These are phyloP conservation scores for Rhizoclosmatium sp. DNA, from an alignment of 192 early-diverging fungal genomes.

Conservation along the genomic window DNA sequence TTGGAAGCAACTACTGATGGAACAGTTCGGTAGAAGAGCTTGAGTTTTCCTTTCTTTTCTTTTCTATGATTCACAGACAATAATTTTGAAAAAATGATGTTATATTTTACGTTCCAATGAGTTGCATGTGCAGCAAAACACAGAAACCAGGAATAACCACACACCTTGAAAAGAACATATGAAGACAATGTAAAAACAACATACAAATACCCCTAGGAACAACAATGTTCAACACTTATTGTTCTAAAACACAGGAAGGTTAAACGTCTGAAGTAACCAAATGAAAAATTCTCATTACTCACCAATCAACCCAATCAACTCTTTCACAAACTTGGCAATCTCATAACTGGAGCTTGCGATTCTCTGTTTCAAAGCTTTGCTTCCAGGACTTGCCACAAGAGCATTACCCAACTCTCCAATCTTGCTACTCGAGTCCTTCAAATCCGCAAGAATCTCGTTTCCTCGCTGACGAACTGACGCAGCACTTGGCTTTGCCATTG, in stretches of 20 bases:
- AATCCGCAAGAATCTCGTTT: slow-evolving; percentile 65
- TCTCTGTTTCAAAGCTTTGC: slow-evolving; percentile 79
- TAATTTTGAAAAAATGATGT: no score
- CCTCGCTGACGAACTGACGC: slow-evolving; percentile 54
- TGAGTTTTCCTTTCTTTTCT: no score
- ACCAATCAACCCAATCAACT: slow-evolving; percentile 77
- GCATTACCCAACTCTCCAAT: slow-evolving; percentile 66
- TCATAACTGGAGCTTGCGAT: slow-evolving; percentile 87
- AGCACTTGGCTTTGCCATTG: slow-evolving; percentile 52
- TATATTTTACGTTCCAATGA: no score
- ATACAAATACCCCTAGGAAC: no score
- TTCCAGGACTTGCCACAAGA: slow-evolving; percentile 54
- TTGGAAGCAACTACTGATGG: not conserved
- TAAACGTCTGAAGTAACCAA: no score
- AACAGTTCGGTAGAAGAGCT: not conserved
- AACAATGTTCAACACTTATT: no score
- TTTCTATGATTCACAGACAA: no score
- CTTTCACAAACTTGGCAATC: slow-evolving; percentile 89
- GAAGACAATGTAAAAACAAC: no score
- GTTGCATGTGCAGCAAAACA: no score
- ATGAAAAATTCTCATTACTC: not conserved
- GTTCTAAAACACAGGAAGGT: no score
- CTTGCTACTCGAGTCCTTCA: slow-evolving; percentile 59
- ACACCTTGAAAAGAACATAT: no score
- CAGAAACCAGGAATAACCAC: no score